Evolutionary conservation across 1,284 basidiomycete species (phyloP).

Genomic region (Melampsora americana): DNA sequence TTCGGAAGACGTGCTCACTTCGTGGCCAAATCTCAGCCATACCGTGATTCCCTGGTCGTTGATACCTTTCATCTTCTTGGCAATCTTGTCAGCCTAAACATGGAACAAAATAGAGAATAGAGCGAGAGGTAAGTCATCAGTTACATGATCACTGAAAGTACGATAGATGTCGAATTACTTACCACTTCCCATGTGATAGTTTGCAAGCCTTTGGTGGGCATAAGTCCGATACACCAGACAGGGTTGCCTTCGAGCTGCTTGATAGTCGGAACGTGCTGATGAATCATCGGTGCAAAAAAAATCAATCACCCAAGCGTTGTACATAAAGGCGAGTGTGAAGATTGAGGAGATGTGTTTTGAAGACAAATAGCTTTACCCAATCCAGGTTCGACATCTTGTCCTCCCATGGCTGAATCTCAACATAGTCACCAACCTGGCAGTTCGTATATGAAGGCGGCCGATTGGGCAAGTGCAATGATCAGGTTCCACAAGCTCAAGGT

Average conservation of each 20-base stretch:
- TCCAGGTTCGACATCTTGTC: background rate
- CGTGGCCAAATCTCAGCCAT: constrained; percentile 38
- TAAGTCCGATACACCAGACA: constrained; percentile 38
- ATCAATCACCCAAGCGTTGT: background rate
- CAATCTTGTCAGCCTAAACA: constrained; percentile 31
- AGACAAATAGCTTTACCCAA: background rate
- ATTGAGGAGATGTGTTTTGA: background rate
- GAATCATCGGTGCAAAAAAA: too few species aligned
- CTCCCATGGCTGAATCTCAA: background rate
- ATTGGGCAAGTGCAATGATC: too few species aligned
- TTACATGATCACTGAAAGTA: background rate
- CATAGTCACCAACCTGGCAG: background rate
- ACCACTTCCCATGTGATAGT: constrained; percentile 24
- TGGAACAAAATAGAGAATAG: background rate
- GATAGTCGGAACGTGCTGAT: background rate
- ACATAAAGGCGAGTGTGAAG: background rate
- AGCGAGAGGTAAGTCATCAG: background rate
- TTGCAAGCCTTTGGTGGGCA: constrained; percentile 32
- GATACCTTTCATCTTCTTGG: constrained; percentile 30
- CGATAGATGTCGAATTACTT: background rate
- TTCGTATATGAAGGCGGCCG: too few species aligned
- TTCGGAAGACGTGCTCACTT: constrained; percentile 5
- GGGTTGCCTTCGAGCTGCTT: constrained; percentile 23
- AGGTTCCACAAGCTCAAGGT: too few species aligned
- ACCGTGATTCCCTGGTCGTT: constrained; percentile 31